Evolutionary conservation across 441 rosid species (phyloP), one percentile per base, ranked within the genome.

Genomic region (Aleurites moluccanus): DNA sequence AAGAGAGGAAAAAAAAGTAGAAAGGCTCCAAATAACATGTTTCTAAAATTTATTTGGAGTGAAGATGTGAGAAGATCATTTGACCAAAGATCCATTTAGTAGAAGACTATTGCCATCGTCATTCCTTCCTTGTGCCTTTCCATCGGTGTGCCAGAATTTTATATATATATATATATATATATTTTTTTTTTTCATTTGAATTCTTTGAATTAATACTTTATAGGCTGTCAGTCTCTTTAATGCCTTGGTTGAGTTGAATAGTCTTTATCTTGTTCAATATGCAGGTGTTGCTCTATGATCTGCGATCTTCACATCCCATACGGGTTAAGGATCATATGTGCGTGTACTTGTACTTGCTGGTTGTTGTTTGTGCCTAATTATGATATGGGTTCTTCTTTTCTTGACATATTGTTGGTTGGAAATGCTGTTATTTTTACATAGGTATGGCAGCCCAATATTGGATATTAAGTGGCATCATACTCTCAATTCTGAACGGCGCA

Each of bases 301-400:
- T 95, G 83, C 89, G 98, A 74, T 88, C 99, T 50, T 90, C 99
- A 49, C 70, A 87, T 77, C 97, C 98, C 45, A 56, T 90, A 27
- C 85, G 86, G 80, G 80, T 92, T 73, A 92, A 89, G 84, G 98
- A 95, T 84, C 99, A 95, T 83, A 90, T 92, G 99, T 95, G 81
- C 82, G 96, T 82, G 62, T 61, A 40, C 56, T 33, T 77, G 49
- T 68, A 52, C 55, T 38, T 44, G 18, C 33, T 23, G 44, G 62
- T 67, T 53, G 16, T 70, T 45, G 14, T 77, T 56, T 25, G 9
- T 70, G 59, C 20, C 16, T 13, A 6, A 20, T 11, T 13, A 7
- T 42, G 47, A 40, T 74, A 47, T 47, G 20, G 44, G 25, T 40
- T 45, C 64, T 79, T 52, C 66, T 35, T 68, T 50, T 28, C 33